phyloP scores from a whole-genome alignment of 352 stramenopile species.

The Phytophthora vignae region DNA sequence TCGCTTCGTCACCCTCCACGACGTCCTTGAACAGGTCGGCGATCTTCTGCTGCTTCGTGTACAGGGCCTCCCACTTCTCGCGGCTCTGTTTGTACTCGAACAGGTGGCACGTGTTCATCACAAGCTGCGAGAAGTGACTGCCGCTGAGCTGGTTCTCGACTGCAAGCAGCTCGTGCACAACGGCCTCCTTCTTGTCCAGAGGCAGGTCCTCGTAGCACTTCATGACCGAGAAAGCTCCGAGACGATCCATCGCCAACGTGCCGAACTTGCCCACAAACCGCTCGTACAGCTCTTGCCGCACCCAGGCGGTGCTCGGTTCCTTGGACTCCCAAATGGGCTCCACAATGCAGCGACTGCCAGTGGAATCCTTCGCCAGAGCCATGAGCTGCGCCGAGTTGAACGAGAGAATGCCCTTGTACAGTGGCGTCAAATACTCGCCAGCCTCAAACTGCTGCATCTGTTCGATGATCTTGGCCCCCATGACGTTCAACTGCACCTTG shows the following conservation, averaged over 20 bases:
- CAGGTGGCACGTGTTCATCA: slow-evolving; percentile 82
- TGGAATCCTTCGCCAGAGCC: slow-evolving; percentile 82
- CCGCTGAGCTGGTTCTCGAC: slow-evolving; percentile 78
- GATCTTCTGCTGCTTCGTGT: slow-evolving; percentile 87
- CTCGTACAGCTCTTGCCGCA: slow-evolving; percentile 68
- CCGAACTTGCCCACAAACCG: slow-evolving; percentile 79
- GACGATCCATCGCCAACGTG: slow-evolving; percentile 72
- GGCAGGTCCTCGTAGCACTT: slow-evolving; percentile 81
- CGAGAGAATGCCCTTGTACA: slow-evolving; percentile 71
- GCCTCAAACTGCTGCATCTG: slow-evolving; percentile 75
- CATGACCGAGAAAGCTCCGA: slow-evolving; percentile 84
- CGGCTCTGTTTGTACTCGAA: slow-evolving; percentile 84
- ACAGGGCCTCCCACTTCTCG: slow-evolving; percentile 79
- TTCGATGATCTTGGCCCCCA: slow-evolving; percentile 79
- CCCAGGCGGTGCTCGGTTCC: slow-evolving; percentile 60
- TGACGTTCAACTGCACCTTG: slow-evolving; percentile 80
- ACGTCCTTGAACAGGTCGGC: slow-evolving; percentile 82
- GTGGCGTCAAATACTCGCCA: slow-evolving; percentile 48
- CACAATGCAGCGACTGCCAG: slow-evolving; percentile 76
- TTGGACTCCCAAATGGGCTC: slow-evolving; percentile 85
- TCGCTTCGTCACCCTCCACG: slow-evolving; percentile 43
- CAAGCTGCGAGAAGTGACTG: slow-evolving; percentile 84
- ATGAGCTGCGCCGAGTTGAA: slow-evolving; percentile 77
- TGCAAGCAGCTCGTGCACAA: slow-evolving; percentile 75
- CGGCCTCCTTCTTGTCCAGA: slow-evolving; percentile 65